Evolutionary conservation across 305 asterid species (phyloP).

Genomic region (Solanum hybrid): DNA sequence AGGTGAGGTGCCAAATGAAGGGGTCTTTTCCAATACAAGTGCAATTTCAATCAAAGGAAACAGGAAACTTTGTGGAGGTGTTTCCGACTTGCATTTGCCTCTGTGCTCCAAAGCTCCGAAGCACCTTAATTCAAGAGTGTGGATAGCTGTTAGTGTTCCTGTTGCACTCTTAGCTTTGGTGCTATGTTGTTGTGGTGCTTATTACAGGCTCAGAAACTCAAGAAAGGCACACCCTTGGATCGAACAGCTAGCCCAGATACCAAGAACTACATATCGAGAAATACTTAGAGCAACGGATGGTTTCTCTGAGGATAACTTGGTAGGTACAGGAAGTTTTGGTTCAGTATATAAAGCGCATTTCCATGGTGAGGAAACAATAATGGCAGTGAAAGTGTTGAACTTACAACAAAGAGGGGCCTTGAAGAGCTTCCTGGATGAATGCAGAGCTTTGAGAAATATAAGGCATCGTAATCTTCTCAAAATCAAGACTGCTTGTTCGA

Average conservation of each 20-base stretch:
- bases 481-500: constrained; percentile 21
- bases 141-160: neutral
- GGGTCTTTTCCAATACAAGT: constrained; percentile 22
- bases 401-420: constrained; percentile 18
- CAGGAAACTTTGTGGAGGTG: constrained; percentile 23
- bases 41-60: constrained; percentile 18
- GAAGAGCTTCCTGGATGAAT: constrained; percentile 31
- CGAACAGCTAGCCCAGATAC: constrained; percentile 2
- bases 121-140: neutral
- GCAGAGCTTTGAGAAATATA: constrained; percentile 22
- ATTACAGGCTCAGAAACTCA: neutral
- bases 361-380: neutral
- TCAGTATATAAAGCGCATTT: constrained; percentile 26
- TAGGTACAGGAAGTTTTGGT: constrained; percentile 33
- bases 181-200: constrained; percentile 3
- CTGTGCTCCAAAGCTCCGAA: neutral
- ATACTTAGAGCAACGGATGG: constrained; percentile 22
- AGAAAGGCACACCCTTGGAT: neutral
- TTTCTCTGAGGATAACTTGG: constrained; percentile 16
- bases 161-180: constrained; percentile 1
- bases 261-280: constrained; percentile 18
- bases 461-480: constrained; percentile 34
- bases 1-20: constrained; percentile 24
- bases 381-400: constrained; percentile 32
- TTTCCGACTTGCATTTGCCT: constrained; percentile 9